Percentiles rank a stretch among this genome's conserved stretches.
Evolutionary conservation across 2,329 filamentous ascomycete genomes (phyloP).

Genomic region (Cytospora mali): DNA sequence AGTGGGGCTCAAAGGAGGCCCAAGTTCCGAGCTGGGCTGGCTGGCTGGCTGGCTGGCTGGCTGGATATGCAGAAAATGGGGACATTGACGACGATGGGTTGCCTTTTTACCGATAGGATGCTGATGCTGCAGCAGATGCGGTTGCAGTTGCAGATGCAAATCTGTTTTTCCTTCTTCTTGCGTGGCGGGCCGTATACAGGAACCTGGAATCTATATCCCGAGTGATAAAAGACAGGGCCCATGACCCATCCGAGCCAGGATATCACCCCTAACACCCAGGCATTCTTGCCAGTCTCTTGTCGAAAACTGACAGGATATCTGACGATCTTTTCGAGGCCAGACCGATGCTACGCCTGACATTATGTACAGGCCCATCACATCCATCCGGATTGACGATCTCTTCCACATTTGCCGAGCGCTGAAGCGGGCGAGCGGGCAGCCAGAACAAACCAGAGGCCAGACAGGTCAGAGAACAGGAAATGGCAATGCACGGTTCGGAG

Average conservation of each 20-base stretch:
- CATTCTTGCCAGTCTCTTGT: not conserved
- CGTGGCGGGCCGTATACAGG: constrained; percentile 16
- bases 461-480: not conserved
- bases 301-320: not conserved
- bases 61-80: constrained; percentile 3
- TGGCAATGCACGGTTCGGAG: not conserved
- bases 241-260: not conserved
- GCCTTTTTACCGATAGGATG: not conserved
- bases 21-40: constrained; percentile 3
- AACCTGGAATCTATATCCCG: constrained; percentile 14
- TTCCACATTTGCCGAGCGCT: not conserved
- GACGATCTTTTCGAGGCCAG: not conserved
- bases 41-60: too few relatives aligned
- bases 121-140: too few relatives aligned
- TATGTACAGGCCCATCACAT: not conserved
- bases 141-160: not conserved
- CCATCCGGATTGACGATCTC: not conserved
- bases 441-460: too few relatives aligned
- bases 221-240: constrained; percentile 1
- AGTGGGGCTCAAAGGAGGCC: constrained; percentile 16
- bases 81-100: not conserved
- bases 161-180: too few relatives aligned
- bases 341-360: not conserved
- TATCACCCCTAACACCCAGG: too few relatives aligned
- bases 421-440: too few relatives aligned